A percentile compares a stretch with the other conserved stretches of the same genome.
Conservation (phyloP, 2,329 filamentous ascomycete genomes). For the Monilinia fructicola region DNA sequence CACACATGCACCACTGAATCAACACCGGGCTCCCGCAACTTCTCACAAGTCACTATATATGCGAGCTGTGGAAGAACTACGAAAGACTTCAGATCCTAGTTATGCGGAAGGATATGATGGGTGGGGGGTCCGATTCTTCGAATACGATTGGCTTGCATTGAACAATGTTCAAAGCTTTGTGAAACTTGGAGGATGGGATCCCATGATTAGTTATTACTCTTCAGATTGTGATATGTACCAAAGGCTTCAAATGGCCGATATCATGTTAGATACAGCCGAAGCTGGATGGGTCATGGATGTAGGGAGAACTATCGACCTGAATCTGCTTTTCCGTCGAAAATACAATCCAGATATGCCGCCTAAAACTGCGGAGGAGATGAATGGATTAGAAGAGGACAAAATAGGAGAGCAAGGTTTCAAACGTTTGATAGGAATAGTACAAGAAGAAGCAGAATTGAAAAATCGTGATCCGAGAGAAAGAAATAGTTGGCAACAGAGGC, state of each 20-base stretch:
- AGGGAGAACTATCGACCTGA: conserved; percentile 39
- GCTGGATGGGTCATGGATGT: conserved; percentile 50
- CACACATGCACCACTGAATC: conserved; percentile 23
- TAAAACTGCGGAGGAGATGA: conserved; percentile 26
- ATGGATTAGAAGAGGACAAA: conserved; percentile 1
- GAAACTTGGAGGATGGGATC: conserved; percentile 52
- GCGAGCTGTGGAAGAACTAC: conserved; percentile 55
- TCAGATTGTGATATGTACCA: conserved; percentile 56
- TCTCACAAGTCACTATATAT: conserved; percentile 49
- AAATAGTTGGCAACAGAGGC: conserved; percentile 54
- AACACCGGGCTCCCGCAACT: conserved; percentile 22
- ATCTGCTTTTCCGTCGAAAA: conserved; percentile 14
- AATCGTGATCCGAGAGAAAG: conserved; percentile 37
- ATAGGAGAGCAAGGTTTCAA: conserved; percentile 34
- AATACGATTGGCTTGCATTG: conserved; percentile 56
- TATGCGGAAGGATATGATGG: conserved; percentile 8
- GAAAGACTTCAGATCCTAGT: conserved; percentile 45
- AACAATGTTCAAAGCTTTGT: conserved; percentile 46
- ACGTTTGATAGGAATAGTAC: conserved; percentile 39
- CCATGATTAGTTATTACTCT: conserved; percentile 55
- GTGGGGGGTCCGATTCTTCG: conserved; percentile 42
- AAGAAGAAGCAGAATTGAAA: conserved; percentile 35
- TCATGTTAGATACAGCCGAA: conserved; percentile 42
- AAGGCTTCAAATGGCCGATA: conserved; percentile 47
- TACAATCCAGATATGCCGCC: neutral